Base-by-base conservation (phyloP, 805 yeast genomes). In the Alloascoidea africana region DNA sequence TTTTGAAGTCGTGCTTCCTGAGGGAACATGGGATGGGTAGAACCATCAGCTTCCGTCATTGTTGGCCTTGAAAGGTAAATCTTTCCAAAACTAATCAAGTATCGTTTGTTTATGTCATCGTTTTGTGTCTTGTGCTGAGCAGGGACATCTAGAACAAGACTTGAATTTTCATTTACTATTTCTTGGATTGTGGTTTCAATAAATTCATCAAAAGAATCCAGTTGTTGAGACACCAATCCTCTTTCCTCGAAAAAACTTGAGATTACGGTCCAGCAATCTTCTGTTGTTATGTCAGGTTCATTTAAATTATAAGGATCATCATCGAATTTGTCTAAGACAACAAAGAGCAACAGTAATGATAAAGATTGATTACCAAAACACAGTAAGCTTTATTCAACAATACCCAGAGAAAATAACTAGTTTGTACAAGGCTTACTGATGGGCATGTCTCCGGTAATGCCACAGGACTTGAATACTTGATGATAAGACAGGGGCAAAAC, bases 21-120 rank as follows among this genome's bases (percentile, higher is more conserved):
- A 6, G 99, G 98, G 54, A 83, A 83, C 77, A 91, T 76, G 11
- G 94, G 93, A 52, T 86, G 89, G n/a, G 97, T 89, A n/a, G 94
- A 86, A 65, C 99, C 99, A 63, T 91, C 99, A 14, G 97, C 95
- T 64, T 91, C 99, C 15, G 97, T 93, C 73, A 91, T 94, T 36
- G 95, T 85, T 35, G 99, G 99, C 52, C 87, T 82, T 17, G 97
- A 86, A 47, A 91, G 76, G 60, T 82, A 91, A 51, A 91, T 91
- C 58, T 89, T 93, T 46, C 98, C 99, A 60, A 91, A 91, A n/a
- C 87, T 76, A 55, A 91, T 91, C 60, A 89, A 96, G 52, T 86
- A 91, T 46, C 96, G 74, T 62, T 86, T 79, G 59, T 82, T 85
- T 49, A 84, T 74, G 54, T 85, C 81, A 56, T 91, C 98, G 41